These are phyloP conservation scores for Colletotrichum sp. DNA, from an alignment of 2,329 filamentous ascomycete genomes.

Conservation along the genomic window DNA sequence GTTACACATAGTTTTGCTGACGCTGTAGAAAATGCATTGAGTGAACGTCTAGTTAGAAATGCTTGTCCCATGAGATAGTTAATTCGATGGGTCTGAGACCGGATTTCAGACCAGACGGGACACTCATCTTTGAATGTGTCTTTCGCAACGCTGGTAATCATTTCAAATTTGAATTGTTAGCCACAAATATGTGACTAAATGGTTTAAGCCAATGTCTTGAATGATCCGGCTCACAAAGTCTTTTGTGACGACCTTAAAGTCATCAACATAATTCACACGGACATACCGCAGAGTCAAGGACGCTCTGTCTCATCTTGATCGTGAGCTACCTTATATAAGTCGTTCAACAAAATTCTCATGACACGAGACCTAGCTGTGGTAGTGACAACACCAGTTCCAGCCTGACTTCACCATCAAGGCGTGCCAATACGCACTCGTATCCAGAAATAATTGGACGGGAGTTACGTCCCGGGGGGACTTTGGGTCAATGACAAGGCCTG, in stretches of 20 bases:
- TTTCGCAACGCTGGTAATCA: background rate
- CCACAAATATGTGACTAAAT: too few relatives aligned
- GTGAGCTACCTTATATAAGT: background rate
- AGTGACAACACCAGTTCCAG: background rate
- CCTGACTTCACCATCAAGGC: too few relatives aligned
- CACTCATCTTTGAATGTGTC: background rate
- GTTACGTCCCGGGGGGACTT: too few relatives aligned
- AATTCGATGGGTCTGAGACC: rapidly evolving
- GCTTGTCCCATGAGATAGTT: background rate
- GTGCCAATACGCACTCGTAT: background rate
- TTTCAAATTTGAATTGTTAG: background rate
- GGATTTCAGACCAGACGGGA: background rate
- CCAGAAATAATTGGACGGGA: background rate
- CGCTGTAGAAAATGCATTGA: background rate
- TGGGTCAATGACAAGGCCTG: background rate
- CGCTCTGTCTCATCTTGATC: background rate
- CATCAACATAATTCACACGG: background rate
- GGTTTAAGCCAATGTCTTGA: background rate
- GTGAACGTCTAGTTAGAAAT: background rate
- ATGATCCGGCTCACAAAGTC: background rate
- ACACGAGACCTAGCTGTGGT: background rate
- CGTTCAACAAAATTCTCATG: background rate
- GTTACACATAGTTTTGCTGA: too few relatives aligned
- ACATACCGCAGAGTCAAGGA: background rate
- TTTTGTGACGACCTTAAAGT: background rate